Evolutionary conservation across 2,329 filamentous ascomycete genomes (phyloP).

Genomic region (Trichocomaceae sp.): DNA sequence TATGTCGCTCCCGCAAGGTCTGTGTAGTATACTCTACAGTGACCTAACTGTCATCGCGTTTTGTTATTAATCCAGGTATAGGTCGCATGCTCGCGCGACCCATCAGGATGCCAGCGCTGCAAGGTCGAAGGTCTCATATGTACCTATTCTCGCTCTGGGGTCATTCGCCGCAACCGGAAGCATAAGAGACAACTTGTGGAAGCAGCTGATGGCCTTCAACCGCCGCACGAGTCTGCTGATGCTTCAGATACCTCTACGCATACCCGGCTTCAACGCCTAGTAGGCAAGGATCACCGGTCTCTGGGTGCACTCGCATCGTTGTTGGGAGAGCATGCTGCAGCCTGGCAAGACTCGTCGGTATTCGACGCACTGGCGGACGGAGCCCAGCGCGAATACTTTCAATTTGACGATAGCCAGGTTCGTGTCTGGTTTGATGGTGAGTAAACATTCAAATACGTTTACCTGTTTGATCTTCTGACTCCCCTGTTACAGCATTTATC

Average conservation of each 20-base stretch:
- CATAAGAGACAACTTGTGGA: neutral
- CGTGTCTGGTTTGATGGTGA: neutral
- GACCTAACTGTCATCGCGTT: neutral
- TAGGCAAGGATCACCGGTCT: neutral
- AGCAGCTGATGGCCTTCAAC: neutral
- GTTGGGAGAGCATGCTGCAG: neutral
- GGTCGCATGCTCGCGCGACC: neutral
- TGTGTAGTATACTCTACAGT: neutral
- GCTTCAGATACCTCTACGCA: neutral
- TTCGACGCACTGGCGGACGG: neutral
- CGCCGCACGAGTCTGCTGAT: neutral
- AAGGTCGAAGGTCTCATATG: neutral
- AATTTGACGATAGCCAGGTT: neutral
- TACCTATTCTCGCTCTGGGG: neutral
- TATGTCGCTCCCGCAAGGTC: neutral
- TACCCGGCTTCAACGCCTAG: neutral
- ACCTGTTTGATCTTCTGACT: neutral
- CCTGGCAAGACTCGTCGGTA: neutral
- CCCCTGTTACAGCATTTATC: neutral
- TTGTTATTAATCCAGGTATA: neutral
- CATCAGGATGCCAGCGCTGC: neutral
- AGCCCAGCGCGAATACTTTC: neutral
- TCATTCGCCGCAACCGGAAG: neutral
- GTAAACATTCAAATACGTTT: neutral
- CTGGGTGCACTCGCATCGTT: neutral